Evolutionary conservation across 257 asterid species (phyloP).

Genomic region (Nemophila menziesii): DNA sequence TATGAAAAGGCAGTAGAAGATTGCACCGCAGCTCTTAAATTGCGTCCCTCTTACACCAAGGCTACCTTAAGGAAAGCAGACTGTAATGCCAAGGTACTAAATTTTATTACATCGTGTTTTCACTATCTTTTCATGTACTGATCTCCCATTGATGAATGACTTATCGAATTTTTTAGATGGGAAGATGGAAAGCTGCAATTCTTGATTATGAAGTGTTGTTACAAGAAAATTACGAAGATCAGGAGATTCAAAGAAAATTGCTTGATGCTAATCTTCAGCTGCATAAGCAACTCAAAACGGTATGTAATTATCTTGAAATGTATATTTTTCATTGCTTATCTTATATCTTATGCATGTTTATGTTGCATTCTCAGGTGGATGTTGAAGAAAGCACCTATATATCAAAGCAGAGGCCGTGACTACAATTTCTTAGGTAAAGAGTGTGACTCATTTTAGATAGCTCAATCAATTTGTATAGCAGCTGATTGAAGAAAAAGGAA

Average conservation of each 20-base stretch:
- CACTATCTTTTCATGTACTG: not conserved
- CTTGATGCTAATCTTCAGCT: slow-evolving; percentile 27
- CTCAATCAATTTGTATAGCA: slow-evolving; percentile 5
- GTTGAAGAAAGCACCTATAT: slow-evolving; percentile 6
- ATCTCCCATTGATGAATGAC: not conserved
- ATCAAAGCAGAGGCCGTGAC: slow-evolving; percentile 8
- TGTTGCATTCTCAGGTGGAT: slow-evolving; percentile 11
- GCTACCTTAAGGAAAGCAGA: slow-evolving; percentile 49
- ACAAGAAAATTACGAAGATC: slow-evolving; percentile 42
- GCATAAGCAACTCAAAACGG: slow-evolving; percentile 12
- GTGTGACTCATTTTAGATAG: slow-evolving; percentile 6
- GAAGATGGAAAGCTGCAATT: slow-evolving; percentile 54
- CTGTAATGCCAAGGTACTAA: slow-evolving; percentile 39
- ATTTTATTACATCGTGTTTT: too few relatives aligned
- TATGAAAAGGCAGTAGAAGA: slow-evolving; percentile 56
- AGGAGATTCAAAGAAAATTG: slow-evolving; percentile 24
- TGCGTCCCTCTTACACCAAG: slow-evolving; percentile 45
- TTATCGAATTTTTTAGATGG: slow-evolving; percentile 23
- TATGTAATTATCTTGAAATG: not conserved
- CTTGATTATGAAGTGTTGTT: slow-evolving; percentile 41
- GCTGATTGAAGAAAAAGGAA: slow-evolving; percentile 5
- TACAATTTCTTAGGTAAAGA: slow-evolving; percentile 4
- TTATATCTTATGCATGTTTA: not conserved
- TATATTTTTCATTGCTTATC: not conserved
- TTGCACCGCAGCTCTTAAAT: slow-evolving; percentile 36